These are phyloP conservation scores for Tylopilus sp. DNA, from an alignment of 768 basidiomycete species.

Conservation along the genomic window DNA sequence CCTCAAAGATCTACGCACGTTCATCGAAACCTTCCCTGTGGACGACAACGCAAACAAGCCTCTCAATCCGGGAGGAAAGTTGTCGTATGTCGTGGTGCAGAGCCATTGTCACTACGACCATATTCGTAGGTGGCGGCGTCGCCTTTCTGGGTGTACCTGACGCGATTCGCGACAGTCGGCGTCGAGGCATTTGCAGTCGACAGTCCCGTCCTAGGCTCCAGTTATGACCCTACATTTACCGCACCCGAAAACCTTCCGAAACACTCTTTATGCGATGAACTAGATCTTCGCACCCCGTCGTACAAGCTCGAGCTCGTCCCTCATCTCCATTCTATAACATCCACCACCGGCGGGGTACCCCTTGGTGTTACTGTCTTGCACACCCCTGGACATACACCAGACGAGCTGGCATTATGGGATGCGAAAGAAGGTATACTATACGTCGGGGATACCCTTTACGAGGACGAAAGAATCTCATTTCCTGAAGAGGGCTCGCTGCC, in stretches of 20 bases:
- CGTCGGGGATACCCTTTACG: conserved; percentile 56
- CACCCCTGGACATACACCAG: conserved; percentile 58
- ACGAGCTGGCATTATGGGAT: conserved; percentile 55
- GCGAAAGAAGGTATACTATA: conserved; percentile 48
- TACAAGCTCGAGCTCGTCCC: conserved; percentile 47
- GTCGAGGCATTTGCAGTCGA: conserved; percentile 49
- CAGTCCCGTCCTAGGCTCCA: conserved; percentile 47
- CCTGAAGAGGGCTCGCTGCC: conserved; percentile 51
- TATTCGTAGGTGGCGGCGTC: conserved; percentile 41
- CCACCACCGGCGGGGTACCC: conserved; percentile 13
- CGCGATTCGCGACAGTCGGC: conserved; percentile 35
- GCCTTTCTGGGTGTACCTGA: neutral
- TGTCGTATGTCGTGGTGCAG: conserved; percentile 46
- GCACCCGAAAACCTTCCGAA: conserved; percentile 38
- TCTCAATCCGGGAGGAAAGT: conserved; percentile 40
- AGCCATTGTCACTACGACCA: conserved; percentile 61
- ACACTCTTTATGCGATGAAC: conserved; percentile 44
- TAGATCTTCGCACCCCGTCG: conserved; percentile 40
- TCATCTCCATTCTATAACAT: conserved; percentile 35
- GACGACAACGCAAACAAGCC: conserved; percentile 41
- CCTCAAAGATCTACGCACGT: conserved; percentile 44
- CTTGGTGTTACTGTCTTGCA: conserved; percentile 46
- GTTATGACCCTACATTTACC: conserved; percentile 44
- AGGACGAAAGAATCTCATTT: conserved; percentile 54
- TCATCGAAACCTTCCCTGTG: conserved; percentile 45